Base-by-base conservation (phyloP, 495 filamentous ascomycete genomes). In the Aspergillus kassunensis region DNA sequence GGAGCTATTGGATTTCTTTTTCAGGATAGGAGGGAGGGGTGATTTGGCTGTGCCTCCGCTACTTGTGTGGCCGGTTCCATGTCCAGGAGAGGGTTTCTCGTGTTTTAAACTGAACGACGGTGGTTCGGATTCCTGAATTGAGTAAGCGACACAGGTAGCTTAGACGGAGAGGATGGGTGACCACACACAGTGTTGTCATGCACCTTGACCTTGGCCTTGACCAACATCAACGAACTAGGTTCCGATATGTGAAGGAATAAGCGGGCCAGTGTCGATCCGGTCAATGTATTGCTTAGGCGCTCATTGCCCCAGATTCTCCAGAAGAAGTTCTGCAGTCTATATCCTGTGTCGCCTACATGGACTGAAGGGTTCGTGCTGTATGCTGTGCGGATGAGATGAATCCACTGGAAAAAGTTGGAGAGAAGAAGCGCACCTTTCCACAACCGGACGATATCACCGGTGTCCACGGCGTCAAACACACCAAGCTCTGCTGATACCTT, bases 321-420 rank as follows among this genome's bases (percentile, higher is more conserved):
- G 54, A 80, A 80, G 41, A 80, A 65, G 52, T 78, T 76, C 49
- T 79, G 75, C 13, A 82, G 60, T 54, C 79, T 60, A 46, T 55
- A 51, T 13, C 76, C 76, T 4, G 64, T 61, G 20, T 74, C 66
- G 36, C 68, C 64, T 54, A 66, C 53, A 43, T 78, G 58, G 31
- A 67, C 61, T 30, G 64, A 49, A 20, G 66, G 54, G 56, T 72
- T 74, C 7, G 66, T 64, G 41, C 58, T 62, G 51, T 75, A 80
- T 3, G 71, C 78, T 80, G 42, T 11, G 7, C n/a, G 19, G 18
- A 53, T 56, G 51, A 54, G 55, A 47, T 25, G 36, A 19, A 44
- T 20, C 24, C 16, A 10, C 21, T 13, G 12, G 19, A 9, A 23
- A 24, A 12, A 21, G 15, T n/a, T 8, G 24, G 34, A n/a, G 27